Percentiles rank a stretch among this genome's conserved stretches.
These are phyloP conservation scores for Striga hermonthica DNA, from an alignment of 305 asterid genomes.

Conservation along the genomic window DNA sequence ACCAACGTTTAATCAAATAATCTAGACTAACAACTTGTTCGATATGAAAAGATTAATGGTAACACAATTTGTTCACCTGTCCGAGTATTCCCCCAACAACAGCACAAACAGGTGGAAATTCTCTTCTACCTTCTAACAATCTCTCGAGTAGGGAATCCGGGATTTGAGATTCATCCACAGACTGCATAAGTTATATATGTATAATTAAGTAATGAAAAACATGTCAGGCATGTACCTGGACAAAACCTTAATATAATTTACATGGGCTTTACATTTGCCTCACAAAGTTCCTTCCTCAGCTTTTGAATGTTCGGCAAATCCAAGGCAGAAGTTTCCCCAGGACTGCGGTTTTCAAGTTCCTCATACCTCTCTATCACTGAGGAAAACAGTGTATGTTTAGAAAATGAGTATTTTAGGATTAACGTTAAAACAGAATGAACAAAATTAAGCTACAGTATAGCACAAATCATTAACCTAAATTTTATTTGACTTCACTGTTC, in stretches of 20 bases:
- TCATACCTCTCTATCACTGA: constrained; percentile 83
- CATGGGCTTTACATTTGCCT: constrained; percentile 47
- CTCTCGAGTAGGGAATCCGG: constrained; percentile 77
- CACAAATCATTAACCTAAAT: not conserved
- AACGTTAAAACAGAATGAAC: not conserved
- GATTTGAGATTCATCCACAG: constrained; percentile 58
- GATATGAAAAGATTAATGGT: not conserved
- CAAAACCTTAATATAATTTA: constrained; percentile 1
- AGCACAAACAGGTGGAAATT: constrained; percentile 95
- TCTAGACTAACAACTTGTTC: not conserved
- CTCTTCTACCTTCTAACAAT: constrained; percentile 59
- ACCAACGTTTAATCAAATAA: not conserved
- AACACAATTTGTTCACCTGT: constrained; percentile 47
- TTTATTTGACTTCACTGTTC: not conserved
- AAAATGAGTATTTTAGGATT: not conserved
- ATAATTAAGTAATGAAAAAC: constrained; percentile 20
- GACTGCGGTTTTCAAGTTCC: constrained; percentile 59
- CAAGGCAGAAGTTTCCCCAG: constrained; percentile 66
- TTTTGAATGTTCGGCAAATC: constrained; percentile 65
- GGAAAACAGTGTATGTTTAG: constrained; percentile 6
- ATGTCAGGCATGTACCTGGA: not conserved
- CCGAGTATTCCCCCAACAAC: constrained; percentile 91
- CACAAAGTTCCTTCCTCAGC: constrained; percentile 72
- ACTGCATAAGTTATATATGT: constrained; percentile 40
- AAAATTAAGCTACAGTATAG: not conserved